Evolutionary conservation across 1,139 yeast species (phyloP).

Genomic region (Chernovozyma sophiae-reginae): DNA sequence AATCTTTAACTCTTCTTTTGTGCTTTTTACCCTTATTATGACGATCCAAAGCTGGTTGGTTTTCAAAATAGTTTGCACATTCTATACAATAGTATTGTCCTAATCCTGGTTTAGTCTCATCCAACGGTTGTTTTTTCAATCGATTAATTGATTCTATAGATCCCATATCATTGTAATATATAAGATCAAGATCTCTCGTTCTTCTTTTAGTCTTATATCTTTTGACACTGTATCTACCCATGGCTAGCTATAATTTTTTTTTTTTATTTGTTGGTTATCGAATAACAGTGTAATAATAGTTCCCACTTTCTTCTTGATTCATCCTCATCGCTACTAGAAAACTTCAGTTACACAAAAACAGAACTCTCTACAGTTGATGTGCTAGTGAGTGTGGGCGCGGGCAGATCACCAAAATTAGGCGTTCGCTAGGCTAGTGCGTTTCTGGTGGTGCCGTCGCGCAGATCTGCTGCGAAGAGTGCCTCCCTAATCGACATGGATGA

Average conservation of each 20-base stretch:
- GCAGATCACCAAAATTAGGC: neutral
- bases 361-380: neutral
- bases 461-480: too few relatives aligned
- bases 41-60: conserved; percentile 64
- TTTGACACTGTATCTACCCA: conserved; percentile 85
- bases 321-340: neutral
- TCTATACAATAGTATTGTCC: conserved; percentile 94
- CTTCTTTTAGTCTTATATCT: conserved; percentile 77
- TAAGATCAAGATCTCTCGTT: conserved; percentile 80
- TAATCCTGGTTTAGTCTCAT: conserved; percentile 87
- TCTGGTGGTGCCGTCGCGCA: too few relatives aligned
- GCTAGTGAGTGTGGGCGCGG: neutral
- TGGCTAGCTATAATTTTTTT: conserved; percentile 16
- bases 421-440: too few relatives aligned
- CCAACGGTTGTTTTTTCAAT: conserved; percentile 76
- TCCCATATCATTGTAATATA: conserved; percentile 64
- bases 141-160: conserved; percentile 56
- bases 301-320: too few relatives aligned
- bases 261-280: too few relatives aligned
- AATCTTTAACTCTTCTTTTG: conserved; percentile 76
- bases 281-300: too few relatives aligned
- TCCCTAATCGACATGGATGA: too few relatives aligned
- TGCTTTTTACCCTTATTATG: conserved; percentile 78
- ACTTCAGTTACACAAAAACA: neutral
- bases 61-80: conserved; percentile 89